phyloP scores from a whole-genome alignment of 805 yeast species.

The Brettanomyces sp. region DNA sequence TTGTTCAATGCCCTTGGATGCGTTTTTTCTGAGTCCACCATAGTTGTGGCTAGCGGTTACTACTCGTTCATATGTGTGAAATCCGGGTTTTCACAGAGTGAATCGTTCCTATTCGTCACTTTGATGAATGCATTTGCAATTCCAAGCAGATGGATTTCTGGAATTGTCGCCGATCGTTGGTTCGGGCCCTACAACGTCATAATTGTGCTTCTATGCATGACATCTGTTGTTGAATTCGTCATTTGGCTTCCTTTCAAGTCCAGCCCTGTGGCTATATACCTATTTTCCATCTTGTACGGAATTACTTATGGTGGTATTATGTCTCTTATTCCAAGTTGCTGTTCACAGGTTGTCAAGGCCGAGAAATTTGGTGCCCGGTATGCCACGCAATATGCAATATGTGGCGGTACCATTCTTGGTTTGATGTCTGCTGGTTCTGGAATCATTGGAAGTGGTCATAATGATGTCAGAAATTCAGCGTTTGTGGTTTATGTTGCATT shows the following conservation, averaged over 20 bases:
- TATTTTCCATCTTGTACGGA: constrained; percentile 43
- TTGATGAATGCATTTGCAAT: constrained; percentile 34
- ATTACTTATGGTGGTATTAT: constrained; percentile 49
- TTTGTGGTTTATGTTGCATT: constrained; percentile 7
- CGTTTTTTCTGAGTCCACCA: constrained; percentile 36
- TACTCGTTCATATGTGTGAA: constrained; percentile 40
- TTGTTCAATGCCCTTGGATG: constrained; percentile 34
- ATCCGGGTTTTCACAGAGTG: constrained; percentile 30
- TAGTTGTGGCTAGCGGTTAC: constrained; percentile 35
- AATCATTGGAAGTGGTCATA: constrained; percentile 6
- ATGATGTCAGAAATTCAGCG: constrained; percentile 5
- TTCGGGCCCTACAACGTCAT: constrained; percentile 46
- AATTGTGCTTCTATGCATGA: constrained; percentile 19
- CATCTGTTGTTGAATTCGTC: constrained; percentile 35
- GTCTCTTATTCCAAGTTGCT: constrained; percentile 52
- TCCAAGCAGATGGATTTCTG: constrained; percentile 20
- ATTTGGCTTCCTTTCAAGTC: constrained; percentile 58
- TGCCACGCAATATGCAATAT: constrained; percentile 46
- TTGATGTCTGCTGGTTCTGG: constrained; percentile 31
- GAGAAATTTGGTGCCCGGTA: constrained; percentile 55
- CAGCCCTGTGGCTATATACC: constrained; percentile 30
- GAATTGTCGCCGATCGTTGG: constrained; percentile 20
- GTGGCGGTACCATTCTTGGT: constrained; percentile 28
- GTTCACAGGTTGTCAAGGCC: constrained; percentile 45
- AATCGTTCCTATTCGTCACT: constrained; percentile 37